Percentiles rank a stretch among this genome's conserved stretches.
Evolutionary conservation across 2,329 filamentous ascomycete genomes (phyloP).

Genomic region (Cordyceps cicadae): DNA sequence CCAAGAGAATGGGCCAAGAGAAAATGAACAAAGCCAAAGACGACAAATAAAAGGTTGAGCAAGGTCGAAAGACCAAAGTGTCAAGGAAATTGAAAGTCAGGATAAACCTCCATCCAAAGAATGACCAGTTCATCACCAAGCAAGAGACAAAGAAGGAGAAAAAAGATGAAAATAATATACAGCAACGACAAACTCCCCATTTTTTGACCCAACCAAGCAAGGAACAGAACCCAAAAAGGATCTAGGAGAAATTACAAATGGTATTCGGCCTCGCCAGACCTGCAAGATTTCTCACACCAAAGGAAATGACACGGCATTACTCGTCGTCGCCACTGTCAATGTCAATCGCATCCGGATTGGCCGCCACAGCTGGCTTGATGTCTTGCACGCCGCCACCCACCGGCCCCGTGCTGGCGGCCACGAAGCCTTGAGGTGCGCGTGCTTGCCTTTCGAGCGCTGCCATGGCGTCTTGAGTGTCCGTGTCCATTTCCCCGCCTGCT

Average conservation of each 20-base stretch:
- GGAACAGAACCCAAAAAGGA: not conserved
- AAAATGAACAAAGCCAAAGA: slow-evolving; percentile 6
- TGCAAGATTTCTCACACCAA: not conserved
- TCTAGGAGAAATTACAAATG: not conserved
- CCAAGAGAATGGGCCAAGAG: not conserved
- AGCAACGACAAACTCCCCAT: not conserved
- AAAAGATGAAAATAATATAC: not conserved
- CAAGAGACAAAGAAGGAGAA: not conserved
- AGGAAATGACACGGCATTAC: slow-evolving; percentile 15
- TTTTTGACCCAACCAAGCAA: not conserved
- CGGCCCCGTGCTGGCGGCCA: slow-evolving; percentile 71
- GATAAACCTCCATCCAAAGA: not conserved
- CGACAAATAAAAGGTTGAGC: slow-evolving; percentile 13
- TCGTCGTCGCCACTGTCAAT: slow-evolving; percentile 64
- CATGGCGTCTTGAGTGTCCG: slow-evolving; percentile 62
- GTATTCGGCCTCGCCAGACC: not conserved
- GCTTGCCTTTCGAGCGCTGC: slow-evolving; percentile 79
- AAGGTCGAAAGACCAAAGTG: not conserved
- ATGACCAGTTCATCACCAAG: not conserved
- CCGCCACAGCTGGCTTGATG: slow-evolving; percentile 35
- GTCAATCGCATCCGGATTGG: slow-evolving; percentile 81
- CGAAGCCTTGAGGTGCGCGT: slow-evolving; percentile 83
- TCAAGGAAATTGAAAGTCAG: not conserved
- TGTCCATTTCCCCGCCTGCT: slow-evolving; percentile 39
- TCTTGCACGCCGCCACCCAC: slow-evolving; percentile 42